Conservation (phyloP, 1,284 basidiomycete species). For the Pyrrhoderma lamaoense region DNA sequence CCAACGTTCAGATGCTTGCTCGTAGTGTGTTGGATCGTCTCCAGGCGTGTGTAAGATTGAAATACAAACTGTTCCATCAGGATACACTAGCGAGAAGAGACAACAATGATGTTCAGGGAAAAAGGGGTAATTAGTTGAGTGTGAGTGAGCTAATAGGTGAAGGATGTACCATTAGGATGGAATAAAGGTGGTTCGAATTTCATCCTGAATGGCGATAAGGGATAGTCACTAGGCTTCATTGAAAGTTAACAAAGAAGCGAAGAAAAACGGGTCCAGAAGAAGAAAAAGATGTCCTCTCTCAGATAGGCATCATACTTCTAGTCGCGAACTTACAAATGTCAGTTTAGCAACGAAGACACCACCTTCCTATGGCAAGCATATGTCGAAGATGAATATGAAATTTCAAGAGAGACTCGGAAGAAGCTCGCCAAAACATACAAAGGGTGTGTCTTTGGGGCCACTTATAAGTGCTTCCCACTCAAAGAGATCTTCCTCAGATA, state of each 20-base stretch:
- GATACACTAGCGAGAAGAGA: constrained; percentile 57
- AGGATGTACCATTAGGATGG: constrained; percentile 87
- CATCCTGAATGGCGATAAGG: constrained; percentile 97
- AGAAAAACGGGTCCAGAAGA: constrained; percentile 3
- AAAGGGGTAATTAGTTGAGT: constrained; percentile 1
- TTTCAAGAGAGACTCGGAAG: background rate
- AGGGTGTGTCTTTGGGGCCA: constrained; percentile 96
- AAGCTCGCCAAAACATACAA: constrained; percentile 46
- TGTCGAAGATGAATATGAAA: background rate
- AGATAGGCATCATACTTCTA: background rate
- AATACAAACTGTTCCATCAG: constrained; percentile 95
- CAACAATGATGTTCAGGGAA: constrained; percentile 9
- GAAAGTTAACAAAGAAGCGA: constrained; percentile 3
- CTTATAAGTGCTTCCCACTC: constrained; percentile 97
- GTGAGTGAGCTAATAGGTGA: background rate
- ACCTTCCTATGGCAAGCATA: constrained; percentile 61
- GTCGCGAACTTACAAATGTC: constrained; percentile 67
- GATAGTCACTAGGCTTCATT: constrained; percentile 80
- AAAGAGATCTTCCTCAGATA: constrained; percentile 94
- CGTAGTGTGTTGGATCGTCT: constrained; percentile 88
- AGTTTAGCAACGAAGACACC: constrained; percentile 93
- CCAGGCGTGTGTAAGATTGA: constrained; percentile 97
- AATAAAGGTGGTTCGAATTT: constrained; percentile 95
- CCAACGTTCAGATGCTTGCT: constrained; percentile 95
- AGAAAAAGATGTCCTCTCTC: constrained; percentile 7